phyloP scores from a whole-genome alignment of 2,329 filamentous ascomycete genomes.

The Colletotrichum sp. region DNA sequence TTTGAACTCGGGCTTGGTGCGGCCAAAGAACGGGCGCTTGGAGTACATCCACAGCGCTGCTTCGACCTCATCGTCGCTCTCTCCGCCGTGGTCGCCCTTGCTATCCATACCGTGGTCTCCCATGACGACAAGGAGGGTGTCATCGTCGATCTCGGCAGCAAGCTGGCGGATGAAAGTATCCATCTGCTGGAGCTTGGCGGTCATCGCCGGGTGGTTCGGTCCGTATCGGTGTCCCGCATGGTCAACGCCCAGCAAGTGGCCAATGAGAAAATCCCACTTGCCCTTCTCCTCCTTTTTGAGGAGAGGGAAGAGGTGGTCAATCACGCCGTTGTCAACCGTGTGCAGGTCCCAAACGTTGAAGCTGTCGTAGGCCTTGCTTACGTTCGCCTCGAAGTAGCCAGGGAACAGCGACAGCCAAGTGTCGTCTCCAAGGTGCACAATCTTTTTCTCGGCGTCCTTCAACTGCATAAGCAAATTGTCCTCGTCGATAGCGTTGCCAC shows the following conservation, averaged over 20 bases:
- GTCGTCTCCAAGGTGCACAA: slow-evolving; percentile 96
- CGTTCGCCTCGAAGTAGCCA: slow-evolving; percentile 85
- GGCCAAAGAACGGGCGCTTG: slow-evolving; percentile 83
- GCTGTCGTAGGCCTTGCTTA: slow-evolving; percentile 91
- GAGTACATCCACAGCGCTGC: slow-evolving; percentile 99
- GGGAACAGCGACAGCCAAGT: slow-evolving; percentile 96
- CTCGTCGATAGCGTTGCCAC: slow-evolving; percentile 93
- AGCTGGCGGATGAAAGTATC: slow-evolving; percentile 77
- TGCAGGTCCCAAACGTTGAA: slow-evolving; percentile 99
- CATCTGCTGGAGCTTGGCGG: slow-evolving; percentile 90
- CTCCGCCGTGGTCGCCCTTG: slow-evolving; percentile 97
- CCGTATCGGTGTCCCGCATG: slow-evolving; percentile 97
- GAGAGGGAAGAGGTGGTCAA: slow-evolving; percentile 87
- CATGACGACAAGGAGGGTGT: slow-evolving; percentile 92
- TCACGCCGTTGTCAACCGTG: slow-evolving; percentile 94
- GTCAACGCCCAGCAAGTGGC: slow-evolving; percentile 93
- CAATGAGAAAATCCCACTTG: slow-evolving; percentile 94
- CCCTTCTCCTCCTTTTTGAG: slow-evolving; percentile 67
- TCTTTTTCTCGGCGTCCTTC: slow-evolving; percentile 68
- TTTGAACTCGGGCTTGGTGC: slow-evolving; percentile 64
- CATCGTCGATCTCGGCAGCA: slow-evolving; percentile 75
- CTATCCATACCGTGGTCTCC: slow-evolving; percentile 99
- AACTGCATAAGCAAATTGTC: slow-evolving; percentile 78
- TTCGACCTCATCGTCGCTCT: slow-evolving; percentile 95
- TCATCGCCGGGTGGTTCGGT: slow-evolving; percentile 91